Conservation (phyloP, 192 early-diverging fungal species). For the Lobulomyces angularis region DNA sequence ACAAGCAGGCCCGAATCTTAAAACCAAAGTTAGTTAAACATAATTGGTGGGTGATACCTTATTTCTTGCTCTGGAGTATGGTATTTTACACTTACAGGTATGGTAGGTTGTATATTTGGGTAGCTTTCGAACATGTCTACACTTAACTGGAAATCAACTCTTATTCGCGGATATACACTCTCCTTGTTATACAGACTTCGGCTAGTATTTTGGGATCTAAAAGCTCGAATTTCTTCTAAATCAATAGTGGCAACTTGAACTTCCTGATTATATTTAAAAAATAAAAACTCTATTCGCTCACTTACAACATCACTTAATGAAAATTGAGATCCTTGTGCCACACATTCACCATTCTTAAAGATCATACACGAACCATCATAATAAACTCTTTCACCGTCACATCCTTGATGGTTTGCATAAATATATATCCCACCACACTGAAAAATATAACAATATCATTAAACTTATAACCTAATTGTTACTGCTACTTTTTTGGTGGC, state of each 20-base stretch:
- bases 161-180: conserved; percentile 42
- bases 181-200: conserved; percentile 67
- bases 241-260: conserved; percentile 85
- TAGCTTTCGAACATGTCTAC: conserved; percentile 9
- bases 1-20: conserved; percentile 81
- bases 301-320: conserved; percentile 77
- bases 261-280: conserved; percentile 39
- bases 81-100: conserved; percentile 31
- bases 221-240: conserved; percentile 74
- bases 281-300: conserved; percentile 8
- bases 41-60: conserved; percentile 20
- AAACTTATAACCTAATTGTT: not conserved
- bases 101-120: conserved; percentile 31
- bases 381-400: conserved; percentile 95
- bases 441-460: not conserved
- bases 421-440: conserved; percentile 87
- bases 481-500: conserved; percentile 70
- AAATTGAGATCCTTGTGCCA: conserved; percentile 87
- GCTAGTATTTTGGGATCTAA: conserved; percentile 55
- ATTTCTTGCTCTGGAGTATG: conserved; percentile 85
- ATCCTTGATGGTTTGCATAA: conserved; percentile 94
- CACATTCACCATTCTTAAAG: conserved; percentile 72
- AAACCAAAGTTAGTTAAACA: not conserved
- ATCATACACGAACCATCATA: conserved; percentile 92
- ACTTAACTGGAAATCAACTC: not conserved